Evolutionary conservation across 208 protist species (phyloP).

Genomic region (Entamoeba dispar): DNA sequence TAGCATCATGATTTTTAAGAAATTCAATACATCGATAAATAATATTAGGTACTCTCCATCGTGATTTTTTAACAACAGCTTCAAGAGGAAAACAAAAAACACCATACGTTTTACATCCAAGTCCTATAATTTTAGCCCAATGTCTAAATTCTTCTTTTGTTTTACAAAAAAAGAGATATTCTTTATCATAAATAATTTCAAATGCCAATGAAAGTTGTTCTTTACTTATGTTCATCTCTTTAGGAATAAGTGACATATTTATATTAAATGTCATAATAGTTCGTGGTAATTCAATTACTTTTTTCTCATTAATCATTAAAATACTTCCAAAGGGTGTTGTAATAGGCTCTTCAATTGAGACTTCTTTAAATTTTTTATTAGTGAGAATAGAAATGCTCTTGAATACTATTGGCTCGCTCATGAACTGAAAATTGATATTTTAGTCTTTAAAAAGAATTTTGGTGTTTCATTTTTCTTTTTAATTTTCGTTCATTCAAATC

Average conservation of each 20-base stretch:
- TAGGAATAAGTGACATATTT: not conserved
- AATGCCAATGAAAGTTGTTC: not conserved
- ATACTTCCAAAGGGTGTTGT: too few species aligned
- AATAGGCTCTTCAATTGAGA: too few species aligned
- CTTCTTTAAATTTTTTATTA: too few species aligned
- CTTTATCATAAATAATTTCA: not conserved
- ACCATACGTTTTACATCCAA: not conserved
- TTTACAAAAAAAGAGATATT: not conserved
- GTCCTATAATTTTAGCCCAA: not conserved
- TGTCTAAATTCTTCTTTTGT: not conserved
- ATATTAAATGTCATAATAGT: not conserved
- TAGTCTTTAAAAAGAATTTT: too few species aligned
- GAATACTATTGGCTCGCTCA: too few species aligned
- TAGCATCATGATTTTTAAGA: not conserved
- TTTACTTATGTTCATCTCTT: not conserved
- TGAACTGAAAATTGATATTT: too few species aligned
- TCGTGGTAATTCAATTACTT: not conserved
- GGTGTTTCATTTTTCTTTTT: too few species aligned
- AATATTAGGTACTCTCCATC: not conserved
- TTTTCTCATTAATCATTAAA: not conserved
- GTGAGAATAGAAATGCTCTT: too few species aligned
- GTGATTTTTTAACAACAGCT: not conserved
- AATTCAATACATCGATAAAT: not conserved
- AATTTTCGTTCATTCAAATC: too few species aligned
- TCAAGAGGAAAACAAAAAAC: not conserved